These are phyloP conservation scores for Eucalyptus erythrocorys DNA, from an alignment of 345 rosid genomes.

Conservation along the genomic window DNA sequence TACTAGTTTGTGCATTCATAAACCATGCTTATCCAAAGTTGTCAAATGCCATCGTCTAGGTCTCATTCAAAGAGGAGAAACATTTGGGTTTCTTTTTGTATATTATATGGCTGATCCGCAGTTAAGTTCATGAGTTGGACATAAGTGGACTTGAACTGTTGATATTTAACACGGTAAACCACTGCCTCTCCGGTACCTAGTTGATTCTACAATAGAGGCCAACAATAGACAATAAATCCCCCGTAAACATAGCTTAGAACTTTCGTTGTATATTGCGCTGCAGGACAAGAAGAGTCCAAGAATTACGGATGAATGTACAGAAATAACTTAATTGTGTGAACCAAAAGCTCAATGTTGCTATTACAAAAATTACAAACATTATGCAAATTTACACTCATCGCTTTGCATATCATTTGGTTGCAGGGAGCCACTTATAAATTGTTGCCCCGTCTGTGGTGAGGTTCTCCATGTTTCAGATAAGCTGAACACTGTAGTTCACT, in stretches of 20 bases:
- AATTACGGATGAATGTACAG: background rate
- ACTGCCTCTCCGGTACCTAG: background rate
- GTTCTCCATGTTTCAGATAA: conserved; percentile 54
- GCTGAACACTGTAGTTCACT: conserved; percentile 76
- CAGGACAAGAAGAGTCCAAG: background rate
- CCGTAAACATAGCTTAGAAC: background rate
- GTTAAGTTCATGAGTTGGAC: background rate
- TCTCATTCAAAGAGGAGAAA: background rate
- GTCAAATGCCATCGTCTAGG: background rate
- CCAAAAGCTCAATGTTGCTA: background rate
- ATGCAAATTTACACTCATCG: background rate
- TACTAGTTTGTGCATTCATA: background rate
- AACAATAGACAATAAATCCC: background rate
- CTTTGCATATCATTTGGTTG: background rate
- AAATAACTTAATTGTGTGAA: background rate
- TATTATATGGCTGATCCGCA: background rate
- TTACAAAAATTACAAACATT: background rate
- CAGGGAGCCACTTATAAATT: conserved; percentile 74
- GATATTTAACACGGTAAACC: background rate
- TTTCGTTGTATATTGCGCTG: background rate
- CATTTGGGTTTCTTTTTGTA: background rate
- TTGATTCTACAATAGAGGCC: background rate
- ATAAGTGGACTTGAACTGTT: background rate
- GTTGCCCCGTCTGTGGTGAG: conserved; percentile 91
- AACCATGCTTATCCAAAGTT: background rate